Evolutionary conservation across 2,329 filamentous ascomycete genomes (phyloP).

Genomic region (Colletotrichum somersetense): DNA sequence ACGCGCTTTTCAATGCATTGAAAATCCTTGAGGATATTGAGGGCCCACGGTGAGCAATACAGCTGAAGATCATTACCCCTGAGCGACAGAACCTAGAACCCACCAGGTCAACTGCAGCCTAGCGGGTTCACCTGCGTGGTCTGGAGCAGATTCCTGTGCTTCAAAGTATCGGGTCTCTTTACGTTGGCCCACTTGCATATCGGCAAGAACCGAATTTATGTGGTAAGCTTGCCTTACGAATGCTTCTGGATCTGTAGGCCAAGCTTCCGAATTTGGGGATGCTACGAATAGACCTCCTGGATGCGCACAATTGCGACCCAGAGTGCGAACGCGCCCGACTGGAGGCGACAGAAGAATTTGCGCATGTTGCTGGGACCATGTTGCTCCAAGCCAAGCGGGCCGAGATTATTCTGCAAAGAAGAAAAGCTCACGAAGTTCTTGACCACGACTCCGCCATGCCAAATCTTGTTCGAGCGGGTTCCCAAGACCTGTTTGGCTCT

Average conservation of each 20-base stretch:
- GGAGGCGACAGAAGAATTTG: neutral
- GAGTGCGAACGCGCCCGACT: neutral
- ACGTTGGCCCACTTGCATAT: neutral
- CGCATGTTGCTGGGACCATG: neutral
- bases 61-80: neutral
- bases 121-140: neutral
- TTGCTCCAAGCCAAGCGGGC: neutral
- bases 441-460: constrained; percentile 14
- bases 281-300: neutral
- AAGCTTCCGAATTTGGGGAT: constrained; percentile 11
- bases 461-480: constrained; percentile 2
- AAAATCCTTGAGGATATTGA: neutral
- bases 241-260: neutral
- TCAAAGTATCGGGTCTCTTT: neutral
- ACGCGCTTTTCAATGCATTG: constrained; percentile 2
- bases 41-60: constrained; percentile 1
- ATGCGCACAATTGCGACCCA: constrained; percentile 16
- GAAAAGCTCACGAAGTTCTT: constrained; percentile 3
- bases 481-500: constrained; percentile 4
- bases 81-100: neutral
- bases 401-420: neutral
- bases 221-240: neutral
- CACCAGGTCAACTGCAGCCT: neutral
- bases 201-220: neutral
- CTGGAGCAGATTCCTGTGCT: neutral